A percentile compares a stretch with the other conserved stretches of the same genome.
phyloP scores from a whole-genome alignment of 1,284 basidiomycete species.

The Ganoderma multipileum region DNA sequence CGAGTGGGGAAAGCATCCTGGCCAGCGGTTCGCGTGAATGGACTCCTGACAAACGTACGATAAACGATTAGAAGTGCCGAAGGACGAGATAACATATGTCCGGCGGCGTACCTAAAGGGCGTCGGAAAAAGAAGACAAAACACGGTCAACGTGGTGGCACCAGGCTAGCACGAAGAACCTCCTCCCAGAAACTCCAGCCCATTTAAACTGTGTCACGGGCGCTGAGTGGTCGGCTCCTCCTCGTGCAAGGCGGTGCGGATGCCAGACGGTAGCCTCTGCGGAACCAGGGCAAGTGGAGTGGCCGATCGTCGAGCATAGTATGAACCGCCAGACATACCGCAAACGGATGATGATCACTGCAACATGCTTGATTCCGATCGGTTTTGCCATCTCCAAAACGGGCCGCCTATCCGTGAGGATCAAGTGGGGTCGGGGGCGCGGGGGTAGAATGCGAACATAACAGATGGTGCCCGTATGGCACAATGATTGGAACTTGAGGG shows the following conservation, averaged over 20 bases:
- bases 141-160: not conserved
- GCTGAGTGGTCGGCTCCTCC: no score
- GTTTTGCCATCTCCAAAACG: not conserved
- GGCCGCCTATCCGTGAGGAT: not conserved
- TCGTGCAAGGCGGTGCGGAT: not conserved
- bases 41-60: not conserved
- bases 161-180: not conserved
- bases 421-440: not conserved
- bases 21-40: not conserved
- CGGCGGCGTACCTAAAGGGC: not conserved
- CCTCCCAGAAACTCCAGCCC: not conserved
- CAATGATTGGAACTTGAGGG: not conserved
- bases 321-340: not conserved
- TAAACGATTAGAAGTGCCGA: not conserved
- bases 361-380: not conserved
- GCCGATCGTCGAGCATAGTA: not conserved
- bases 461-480: not conserved
- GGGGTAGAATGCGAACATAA: not conserved
- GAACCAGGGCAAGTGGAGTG: not conserved
- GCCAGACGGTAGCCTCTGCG: not conserved
- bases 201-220: not conserved
- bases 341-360: constrained; percentile 2
- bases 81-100: not conserved
- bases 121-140: not conserved
- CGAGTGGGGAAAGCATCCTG: not conserved